Conservation (phyloP, 2,329 filamentous ascomycete genomes). For the Zymoseptoria tritici region DNA sequence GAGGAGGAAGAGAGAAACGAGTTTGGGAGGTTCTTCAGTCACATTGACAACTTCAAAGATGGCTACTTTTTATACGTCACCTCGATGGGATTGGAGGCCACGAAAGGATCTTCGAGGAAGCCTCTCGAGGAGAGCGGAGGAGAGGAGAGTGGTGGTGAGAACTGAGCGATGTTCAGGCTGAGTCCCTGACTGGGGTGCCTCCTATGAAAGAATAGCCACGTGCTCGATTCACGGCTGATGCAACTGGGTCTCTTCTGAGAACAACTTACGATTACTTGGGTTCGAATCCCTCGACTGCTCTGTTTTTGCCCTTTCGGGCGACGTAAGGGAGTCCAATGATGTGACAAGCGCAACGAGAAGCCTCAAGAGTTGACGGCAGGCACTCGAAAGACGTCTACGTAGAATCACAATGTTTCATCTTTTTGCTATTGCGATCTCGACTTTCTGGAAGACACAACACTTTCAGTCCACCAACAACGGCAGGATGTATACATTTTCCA, state of each 20-base stretch:
- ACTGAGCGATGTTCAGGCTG: background rate
- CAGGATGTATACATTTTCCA: too few species aligned
- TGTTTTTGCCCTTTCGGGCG: background rate
- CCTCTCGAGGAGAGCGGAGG: slow-evolving; percentile 5
- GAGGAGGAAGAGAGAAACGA: slow-evolving; percentile 79
- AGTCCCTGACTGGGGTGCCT: too few species aligned
- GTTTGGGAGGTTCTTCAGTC: slow-evolving; percentile 46
- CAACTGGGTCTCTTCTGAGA: background rate
- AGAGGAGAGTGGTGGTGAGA: slow-evolving; percentile 2
- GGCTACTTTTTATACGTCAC: slow-evolving; percentile 44
- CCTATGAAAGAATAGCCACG: background rate
- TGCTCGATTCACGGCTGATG: slow-evolving; percentile 12
- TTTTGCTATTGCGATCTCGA: too few species aligned
- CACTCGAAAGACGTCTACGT: too few species aligned
- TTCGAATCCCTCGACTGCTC: background rate
- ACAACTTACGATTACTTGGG: background rate
- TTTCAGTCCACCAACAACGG: too few species aligned
- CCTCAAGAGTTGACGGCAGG: too few species aligned
- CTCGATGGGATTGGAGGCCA: slow-evolving; percentile 41
- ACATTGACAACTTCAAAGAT: slow-evolving; percentile 45
- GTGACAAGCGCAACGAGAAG: too few species aligned
- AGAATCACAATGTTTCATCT: too few species aligned
- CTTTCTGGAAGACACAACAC: too few species aligned
- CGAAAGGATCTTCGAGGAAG: slow-evolving; percentile 25
- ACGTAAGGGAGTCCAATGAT: background rate